Base-by-base conservation (phyloP, 495 filamentous ascomycete genomes). In the Hypomontagnella monticulosa region DNA sequence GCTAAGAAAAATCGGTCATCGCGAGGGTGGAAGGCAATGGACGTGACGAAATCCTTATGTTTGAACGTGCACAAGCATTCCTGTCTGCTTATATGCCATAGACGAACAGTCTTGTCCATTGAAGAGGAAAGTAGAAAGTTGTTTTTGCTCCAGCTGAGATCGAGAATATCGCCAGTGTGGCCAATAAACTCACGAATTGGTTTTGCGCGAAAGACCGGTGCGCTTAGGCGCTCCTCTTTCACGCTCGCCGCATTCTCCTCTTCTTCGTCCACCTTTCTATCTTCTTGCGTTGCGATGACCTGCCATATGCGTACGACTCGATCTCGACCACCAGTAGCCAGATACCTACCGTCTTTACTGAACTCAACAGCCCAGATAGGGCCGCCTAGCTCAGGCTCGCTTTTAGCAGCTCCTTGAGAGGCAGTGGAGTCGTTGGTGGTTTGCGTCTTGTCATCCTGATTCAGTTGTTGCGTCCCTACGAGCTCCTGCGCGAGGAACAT, bases 101-200 rank as follows among this genome's bases (percentile, higher is more conserved):
- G 78, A 12, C 93, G 85, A 19, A 99, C 96, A 2, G 95, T 98
- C 78, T 97, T 97, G 75, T 99, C 95, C 92, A 97, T 98, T 0
- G 93, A 97, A 0, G 93, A 97, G 23, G 94, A 97, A 27, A 99
- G 84, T 50, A 99, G 80, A 66, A 99, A 99, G 67, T 96, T 97
- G 71, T 99, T 99, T 84, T 99, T 99, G 79, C 93, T 97, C 94
- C 95, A 99, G 75, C 91, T 97, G 34, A 99, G 70, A 71, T 96
- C 94, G 65, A 99, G 78, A 4, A 99, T 87, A 71, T 93, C 93
- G 5, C 89, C 89, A 0, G 87, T 91, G 71, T 99, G 95, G 0
- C 93, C 93, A 54, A 86, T 79, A 70, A 95, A 97, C 70, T 95
- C 89, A 50, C 88, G 85, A 4, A 90, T 70, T 1, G 93, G 91